Evolutionary conservation across 768 basidiomycete genomes (phyloP).

Genomic region (Clitopilus hobsonii): DNA sequence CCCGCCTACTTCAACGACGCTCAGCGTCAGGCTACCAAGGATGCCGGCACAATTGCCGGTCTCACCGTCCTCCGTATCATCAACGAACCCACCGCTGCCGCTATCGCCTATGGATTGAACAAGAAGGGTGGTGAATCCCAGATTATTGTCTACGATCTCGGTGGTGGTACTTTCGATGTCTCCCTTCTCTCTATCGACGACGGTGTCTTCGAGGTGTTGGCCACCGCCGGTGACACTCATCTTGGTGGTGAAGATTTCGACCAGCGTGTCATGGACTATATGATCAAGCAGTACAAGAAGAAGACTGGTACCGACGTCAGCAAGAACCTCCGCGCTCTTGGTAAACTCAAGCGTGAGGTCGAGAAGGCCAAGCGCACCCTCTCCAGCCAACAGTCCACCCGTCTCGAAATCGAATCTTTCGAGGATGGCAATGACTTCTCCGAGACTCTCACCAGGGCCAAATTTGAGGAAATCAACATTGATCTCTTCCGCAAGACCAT

Average conservation of each 20-base stretch:
- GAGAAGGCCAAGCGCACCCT: conserved; percentile 95
- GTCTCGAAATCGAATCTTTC: conserved; percentile 94
- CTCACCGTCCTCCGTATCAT: conserved; percentile 95
- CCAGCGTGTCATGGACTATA: conserved; percentile 87
- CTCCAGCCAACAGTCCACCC: conserved; percentile 83
- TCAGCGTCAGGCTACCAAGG: conserved; percentile 98
- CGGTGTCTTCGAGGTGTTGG: conserved; percentile 86
- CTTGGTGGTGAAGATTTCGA: conserved; percentile 97
- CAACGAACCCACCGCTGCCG: conserved; percentile 96
- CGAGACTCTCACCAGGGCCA: conserved; percentile 95
- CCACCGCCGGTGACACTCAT: conserved; percentile 92
- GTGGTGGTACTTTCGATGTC: conserved; percentile 98
- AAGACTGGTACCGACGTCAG: conserved; percentile 83
- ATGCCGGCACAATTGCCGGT: conserved; percentile 93
- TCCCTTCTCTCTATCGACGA: conserved; percentile 94
- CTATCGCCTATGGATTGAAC: conserved; percentile 97
- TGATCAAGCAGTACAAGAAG: conserved; percentile 88
- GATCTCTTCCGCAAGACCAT: conserved; percentile 99
- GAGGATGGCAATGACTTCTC: conserved; percentile 97
- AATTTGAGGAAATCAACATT: conserved; percentile 98
- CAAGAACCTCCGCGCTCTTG: conserved; percentile 77
- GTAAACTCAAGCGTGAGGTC: conserved; percentile 90
- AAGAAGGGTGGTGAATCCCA: conserved; percentile 92
- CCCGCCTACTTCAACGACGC: conserved; percentile 99
- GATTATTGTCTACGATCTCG: conserved; percentile 97